phyloP scores from a whole-genome alignment of 257 asterid species.

The Euphrasia confusa region DNA sequence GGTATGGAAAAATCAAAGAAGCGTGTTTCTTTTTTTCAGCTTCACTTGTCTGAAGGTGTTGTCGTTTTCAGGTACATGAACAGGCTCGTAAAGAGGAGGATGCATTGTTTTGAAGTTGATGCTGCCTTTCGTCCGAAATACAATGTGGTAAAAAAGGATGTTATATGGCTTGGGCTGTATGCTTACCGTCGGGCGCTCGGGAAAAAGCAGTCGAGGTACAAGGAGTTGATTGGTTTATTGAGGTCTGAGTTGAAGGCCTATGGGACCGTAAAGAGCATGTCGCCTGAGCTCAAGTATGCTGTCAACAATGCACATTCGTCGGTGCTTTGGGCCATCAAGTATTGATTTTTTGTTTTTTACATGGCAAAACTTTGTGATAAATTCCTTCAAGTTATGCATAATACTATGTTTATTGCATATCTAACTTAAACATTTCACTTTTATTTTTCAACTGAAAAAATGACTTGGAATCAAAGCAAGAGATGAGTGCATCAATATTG shows the following conservation, averaged over 20 bases:
- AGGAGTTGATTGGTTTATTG: slow-evolving; percentile 38
- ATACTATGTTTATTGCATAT: no score
- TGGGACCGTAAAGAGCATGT: slow-evolving; percentile 27
- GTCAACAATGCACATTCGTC: slow-evolving; percentile 60
- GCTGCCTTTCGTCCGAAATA: slow-evolving; percentile 46
- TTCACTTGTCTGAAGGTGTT: not conserved
- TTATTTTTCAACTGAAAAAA: no score
- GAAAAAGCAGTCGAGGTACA: slow-evolving; percentile 60
- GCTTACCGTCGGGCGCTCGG: slow-evolving; percentile 55
- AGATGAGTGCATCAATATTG: no score
- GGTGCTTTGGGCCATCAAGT: slow-evolving; percentile 59
- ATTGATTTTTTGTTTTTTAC: slow-evolving; percentile 29
- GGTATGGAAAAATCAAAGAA: slow-evolving; percentile 36
- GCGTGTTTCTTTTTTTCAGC: not conserved
- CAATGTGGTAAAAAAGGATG: slow-evolving; percentile 46
- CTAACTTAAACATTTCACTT: no score
- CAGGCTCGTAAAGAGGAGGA: slow-evolving; percentile 56
- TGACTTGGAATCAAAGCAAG: no score
- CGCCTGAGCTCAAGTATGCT: slow-evolving; percentile 56
- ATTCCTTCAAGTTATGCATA: not conserved
- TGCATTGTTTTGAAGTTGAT: slow-evolving; percentile 30
- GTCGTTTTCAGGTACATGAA: slow-evolving; percentile 55
- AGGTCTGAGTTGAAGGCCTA: slow-evolving; percentile 38
- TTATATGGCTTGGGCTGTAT: slow-evolving; percentile 65
- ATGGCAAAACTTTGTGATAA: not conserved